Evolutionary conservation across 2,329 filamentous ascomycete genomes (phyloP).

Genomic region (Aspergillus persii): DNA sequence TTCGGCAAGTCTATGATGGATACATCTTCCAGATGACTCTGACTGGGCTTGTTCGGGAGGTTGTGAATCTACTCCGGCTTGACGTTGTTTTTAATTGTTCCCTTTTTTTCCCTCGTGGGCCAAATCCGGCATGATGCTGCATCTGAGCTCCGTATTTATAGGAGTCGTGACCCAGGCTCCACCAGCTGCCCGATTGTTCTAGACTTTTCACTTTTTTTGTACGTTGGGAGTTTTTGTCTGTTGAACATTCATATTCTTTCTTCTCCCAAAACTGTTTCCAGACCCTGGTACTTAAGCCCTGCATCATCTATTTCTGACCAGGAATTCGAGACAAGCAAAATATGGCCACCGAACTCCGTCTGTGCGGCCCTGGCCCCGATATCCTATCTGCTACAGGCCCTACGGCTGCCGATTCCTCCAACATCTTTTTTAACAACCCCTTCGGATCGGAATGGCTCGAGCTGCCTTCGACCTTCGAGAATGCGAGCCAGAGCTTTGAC

Average conservation of each 20-base stretch:
- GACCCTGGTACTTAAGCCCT: too few relatives aligned
- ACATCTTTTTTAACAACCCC: neutral
- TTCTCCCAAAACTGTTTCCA: too few relatives aligned
- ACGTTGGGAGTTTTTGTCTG: too few relatives aligned
- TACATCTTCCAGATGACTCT: neutral
- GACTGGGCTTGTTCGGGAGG: neutral
- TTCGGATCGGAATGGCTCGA: neutral
- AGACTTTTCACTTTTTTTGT: too few relatives aligned
- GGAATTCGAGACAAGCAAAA: neutral
- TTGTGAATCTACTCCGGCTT: too few relatives aligned
- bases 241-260: too few relatives aligned
- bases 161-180: too few relatives aligned
- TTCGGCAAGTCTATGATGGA: neutral
- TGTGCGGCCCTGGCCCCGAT: neutral
- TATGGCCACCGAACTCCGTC: neutral
- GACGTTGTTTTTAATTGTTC: neutral
- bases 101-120: too few relatives aligned
- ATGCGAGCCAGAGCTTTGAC: neutral
- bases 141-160: too few relatives aligned
- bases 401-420: neutral
- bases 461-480: neutral
- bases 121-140: too few relatives aligned
- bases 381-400: neutral
- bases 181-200: too few relatives aligned
- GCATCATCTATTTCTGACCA: too few relatives aligned